These are phyloP conservation scores for Mycena crocata DNA, from an alignment of 768 basidiomycete species.

Conservation along the genomic window DNA sequence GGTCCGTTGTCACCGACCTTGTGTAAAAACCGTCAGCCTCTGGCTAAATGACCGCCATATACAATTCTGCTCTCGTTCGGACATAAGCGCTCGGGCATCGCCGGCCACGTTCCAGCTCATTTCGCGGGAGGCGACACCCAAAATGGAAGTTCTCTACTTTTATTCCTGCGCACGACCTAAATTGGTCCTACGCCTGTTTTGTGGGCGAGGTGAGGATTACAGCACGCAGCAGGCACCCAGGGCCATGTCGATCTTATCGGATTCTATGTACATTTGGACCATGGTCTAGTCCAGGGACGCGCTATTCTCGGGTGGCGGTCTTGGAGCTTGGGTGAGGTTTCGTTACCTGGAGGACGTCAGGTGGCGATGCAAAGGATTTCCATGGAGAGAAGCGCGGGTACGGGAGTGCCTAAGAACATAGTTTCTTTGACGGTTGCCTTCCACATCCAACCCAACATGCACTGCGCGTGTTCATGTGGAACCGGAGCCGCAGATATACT, in stretches of 20 bases:
- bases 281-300: neutral
- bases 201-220: neutral
- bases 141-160: too few species aligned
- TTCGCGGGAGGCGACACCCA: neutral
- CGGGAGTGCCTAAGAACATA: neutral
- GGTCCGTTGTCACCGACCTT: neutral
- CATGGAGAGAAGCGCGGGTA: neutral
- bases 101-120: neutral
- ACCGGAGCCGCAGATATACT: neutral
- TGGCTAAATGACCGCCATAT: conserved; percentile 8
- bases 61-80: neutral
- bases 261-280: neutral
- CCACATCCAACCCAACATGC: neutral
- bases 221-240: too few species aligned
- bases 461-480: neutral
- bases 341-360: neutral
- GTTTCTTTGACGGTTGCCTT: neutral
- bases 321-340: neutral
- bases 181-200: too few species aligned
- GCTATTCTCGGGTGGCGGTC: conserved; percentile 7
- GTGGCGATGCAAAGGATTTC: conserved; percentile 9
- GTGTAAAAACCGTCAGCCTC: neutral
- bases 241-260: conserved; percentile 1
- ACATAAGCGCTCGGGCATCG: too few species aligned
- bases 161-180: too few species aligned